Evolutionary conservation across 2,329 filamentous ascomycete species (phyloP).

Genomic region (Teratosphaeria gauchensis): DNA sequence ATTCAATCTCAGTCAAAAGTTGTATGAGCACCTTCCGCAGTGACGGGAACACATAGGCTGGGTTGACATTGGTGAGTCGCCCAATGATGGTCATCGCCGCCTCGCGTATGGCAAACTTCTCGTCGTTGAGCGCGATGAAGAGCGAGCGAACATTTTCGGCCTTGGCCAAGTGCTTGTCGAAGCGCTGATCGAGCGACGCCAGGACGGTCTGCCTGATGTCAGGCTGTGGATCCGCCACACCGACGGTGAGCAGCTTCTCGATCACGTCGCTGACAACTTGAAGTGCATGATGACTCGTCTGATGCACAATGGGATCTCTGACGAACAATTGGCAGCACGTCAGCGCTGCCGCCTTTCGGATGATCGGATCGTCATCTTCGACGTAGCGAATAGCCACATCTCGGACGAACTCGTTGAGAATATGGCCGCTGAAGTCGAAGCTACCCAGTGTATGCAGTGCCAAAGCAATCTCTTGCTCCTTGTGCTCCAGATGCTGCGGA

Average conservation of each 20-base stretch:
- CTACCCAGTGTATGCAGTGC: slow-evolving; percentile 93
- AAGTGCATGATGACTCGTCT: slow-evolving; percentile 92
- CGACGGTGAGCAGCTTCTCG: slow-evolving; percentile 88
- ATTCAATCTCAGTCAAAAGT: slow-evolving; percentile 90
- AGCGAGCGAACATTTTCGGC: slow-evolving; percentile 94
- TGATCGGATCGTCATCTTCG: slow-evolving; percentile 88
- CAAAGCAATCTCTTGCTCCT: slow-evolving; percentile 80
- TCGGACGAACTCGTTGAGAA: slow-evolving; percentile 95
- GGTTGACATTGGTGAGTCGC: slow-evolving; percentile 80
- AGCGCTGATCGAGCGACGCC: slow-evolving; percentile 80
- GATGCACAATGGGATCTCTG: slow-evolving; percentile 91
- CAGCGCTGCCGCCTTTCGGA: slow-evolving; percentile 84
- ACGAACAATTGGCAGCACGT: slow-evolving; percentile 98
- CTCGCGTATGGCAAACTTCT: slow-evolving; percentile 84
- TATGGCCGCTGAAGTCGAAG: slow-evolving; percentile 87
- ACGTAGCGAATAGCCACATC: slow-evolving; percentile 98
- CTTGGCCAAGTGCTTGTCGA: slow-evolving; percentile 92
- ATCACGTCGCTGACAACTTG: slow-evolving; percentile 98
- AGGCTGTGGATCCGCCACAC: slow-evolving; percentile 79
- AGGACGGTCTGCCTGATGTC: slow-evolving; percentile 84
- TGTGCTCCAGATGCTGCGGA: slow-evolving; percentile 65
- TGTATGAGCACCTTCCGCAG: slow-evolving; percentile 91
- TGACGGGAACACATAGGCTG: slow-evolving; percentile 94
- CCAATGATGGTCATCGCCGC: slow-evolving; percentile 95
- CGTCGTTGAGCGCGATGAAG: slow-evolving; percentile 92